Evolutionary conservation across 306 rosid genomes (phyloP).

Genomic region (Luffa acutangula): DNA sequence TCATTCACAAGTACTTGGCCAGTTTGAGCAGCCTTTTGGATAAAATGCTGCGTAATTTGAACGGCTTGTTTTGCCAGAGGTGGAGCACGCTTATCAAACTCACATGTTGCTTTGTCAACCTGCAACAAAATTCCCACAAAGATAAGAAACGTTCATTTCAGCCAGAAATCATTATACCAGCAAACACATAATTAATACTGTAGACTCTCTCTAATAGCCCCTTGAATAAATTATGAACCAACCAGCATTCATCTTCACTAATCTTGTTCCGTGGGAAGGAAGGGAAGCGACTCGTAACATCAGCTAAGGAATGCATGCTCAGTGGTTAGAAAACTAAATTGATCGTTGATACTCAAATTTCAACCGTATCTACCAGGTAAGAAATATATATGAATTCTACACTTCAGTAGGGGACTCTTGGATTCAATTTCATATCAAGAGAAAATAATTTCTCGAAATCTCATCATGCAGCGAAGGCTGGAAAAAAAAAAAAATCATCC

Average conservation of each 20-base stretch:
- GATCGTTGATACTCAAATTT: background rate
- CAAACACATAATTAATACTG: background rate
- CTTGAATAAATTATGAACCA: background rate
- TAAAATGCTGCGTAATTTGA: constrained; percentile 15
- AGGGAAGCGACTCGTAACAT: background rate
- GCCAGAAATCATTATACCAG: background rate
- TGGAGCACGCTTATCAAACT: constrained; percentile 58
- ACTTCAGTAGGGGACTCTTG: background rate
- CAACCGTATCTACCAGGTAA: background rate
- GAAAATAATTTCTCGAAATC: background rate
- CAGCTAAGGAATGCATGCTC: background rate
- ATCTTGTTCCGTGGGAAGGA: background rate
- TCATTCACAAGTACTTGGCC: constrained; percentile 27
- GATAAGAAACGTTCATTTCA: background rate
- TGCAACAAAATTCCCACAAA: constrained; percentile 10
- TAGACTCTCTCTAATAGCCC: background rate
- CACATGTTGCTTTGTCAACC: constrained; percentile 47
- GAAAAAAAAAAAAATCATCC: background rate
- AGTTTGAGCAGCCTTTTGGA: constrained; percentile 22
- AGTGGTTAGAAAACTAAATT: background rate
- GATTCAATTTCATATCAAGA: background rate
- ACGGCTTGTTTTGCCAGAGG: constrained; percentile 38
- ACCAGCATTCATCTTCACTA: background rate
- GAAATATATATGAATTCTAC: background rate
- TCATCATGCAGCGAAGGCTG: background rate